These are phyloP conservation scores for Malus domestica DNA, from an alignment of 306 rosid genomes.

Conservation along the genomic window ASM211411v1 NC_041803.1:53848501-53849000, in stretches of 20 bases:
- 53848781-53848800: background rate
- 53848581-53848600: too few species aligned
- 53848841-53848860: background rate
- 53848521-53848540: too few species aligned
- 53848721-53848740: background rate
- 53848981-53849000: background rate
- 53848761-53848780: background rate
- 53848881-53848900: background rate
- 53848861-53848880: background rate
- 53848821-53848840: slow-evolving; percentile 10
- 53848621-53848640: background rate
- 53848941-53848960: background rate
- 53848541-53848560: too few species aligned
- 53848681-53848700: background rate
- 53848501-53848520: too few species aligned
- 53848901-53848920: background rate
- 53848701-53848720: background rate
- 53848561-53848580: too few species aligned
- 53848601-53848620: background rate
- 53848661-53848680: background rate
- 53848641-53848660: background rate
- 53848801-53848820: background rate
- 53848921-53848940: slow-evolving; percentile 8
- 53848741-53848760: background rate
- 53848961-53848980: background rate